Base-by-base conservation (phyloP, 352 stramenopile genomes). In the Globisporangium solare region DNA sequence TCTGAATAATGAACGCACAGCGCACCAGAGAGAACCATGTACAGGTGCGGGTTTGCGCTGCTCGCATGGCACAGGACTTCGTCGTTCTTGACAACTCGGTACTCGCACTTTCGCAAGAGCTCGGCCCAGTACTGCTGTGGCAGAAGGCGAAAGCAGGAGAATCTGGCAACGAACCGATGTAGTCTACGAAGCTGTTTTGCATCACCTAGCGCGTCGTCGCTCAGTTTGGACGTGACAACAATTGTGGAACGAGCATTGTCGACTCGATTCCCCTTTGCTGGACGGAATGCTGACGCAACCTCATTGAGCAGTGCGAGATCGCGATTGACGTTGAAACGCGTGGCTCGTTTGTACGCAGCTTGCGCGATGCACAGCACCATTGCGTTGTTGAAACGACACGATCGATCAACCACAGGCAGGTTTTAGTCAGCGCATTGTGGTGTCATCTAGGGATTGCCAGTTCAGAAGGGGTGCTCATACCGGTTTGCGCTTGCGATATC, bases 401-500 rank as follows among this genome's bases (percentile, higher is more conserved):
- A 35, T 35, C 27, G 5, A 35, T 27, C 5, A 5, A 27, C 24
- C 2, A 27, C 5, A 35, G 27, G 27, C 27, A 10, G 10, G 27
- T 35, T n/a, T n/a, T 35, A 35, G 27, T 11, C 10, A 35, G 27
- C 5, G 27, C 7, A 35, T 10, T 35, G 27, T 35, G 27, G 6
- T 35, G 27, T 35, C 27, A 10, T 35, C 27, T 35, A 35, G 17
- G 7, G 49, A 32, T 17, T 24, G 22, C 35, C n/a, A 31, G 20
- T 24, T 5, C 14, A 32, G 14, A 4, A 11, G 8, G 41, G 18
- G 0, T 27, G 18, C 17, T 5, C 39, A 52, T 46, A 83, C 73
- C 63, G 51, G 72, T 76, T 35, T 73, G 70, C 6, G 66, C 60
- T 57, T 85, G 74, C 2, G 74, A 60, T 20, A 85, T 62, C 12